Evolutionary conservation across 2,329 filamentous ascomycete genomes (phyloP).

Genomic region (Knufia petricola): DNA sequence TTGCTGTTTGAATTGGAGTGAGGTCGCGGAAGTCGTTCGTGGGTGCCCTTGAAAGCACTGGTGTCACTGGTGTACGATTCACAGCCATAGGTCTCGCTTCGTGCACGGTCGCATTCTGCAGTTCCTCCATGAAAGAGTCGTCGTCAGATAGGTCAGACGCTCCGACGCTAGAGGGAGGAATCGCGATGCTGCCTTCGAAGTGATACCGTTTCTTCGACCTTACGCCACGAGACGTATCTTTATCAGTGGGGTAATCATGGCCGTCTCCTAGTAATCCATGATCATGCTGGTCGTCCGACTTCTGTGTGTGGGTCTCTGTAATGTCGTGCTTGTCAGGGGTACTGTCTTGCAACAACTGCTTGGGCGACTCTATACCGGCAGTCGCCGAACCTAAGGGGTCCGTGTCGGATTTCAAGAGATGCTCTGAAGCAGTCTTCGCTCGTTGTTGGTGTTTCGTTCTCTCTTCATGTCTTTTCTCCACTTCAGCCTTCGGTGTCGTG

Average conservation of each 20-base stretch:
- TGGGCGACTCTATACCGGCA: background rate
- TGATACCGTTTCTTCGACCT: slow-evolving; percentile 7
- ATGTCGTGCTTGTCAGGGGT: too few relatives aligned
- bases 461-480: background rate
- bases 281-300: background rate
- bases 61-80: slow-evolving; percentile 71
- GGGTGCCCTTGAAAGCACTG: slow-evolving; percentile 42
- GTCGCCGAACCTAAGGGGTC: background rate
- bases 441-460: background rate
- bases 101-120: slow-evolving; percentile 70
- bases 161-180: slow-evolving; percentile 22
- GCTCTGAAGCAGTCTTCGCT: background rate
- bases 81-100: slow-evolving; percentile 73
- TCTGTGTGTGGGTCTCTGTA: background rate
- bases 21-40: background rate
- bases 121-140: slow-evolving; percentile 74
- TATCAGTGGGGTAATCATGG: slow-evolving; percentile 9
- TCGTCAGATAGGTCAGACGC: slow-evolving; percentile 54
- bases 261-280: background rate
- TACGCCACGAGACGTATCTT: slow-evolving; percentile 15
- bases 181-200: slow-evolving; percentile 5
- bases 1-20: slow-evolving; percentile 9
- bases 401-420: background rate
- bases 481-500: slow-evolving; percentile 15
- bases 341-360: background rate